Percentiles rank a stretch among this genome's conserved stretches.
phyloP scores from a whole-genome alignment of 129 eudicot genomes.

The Heracleum sosnowskyi region DNA sequence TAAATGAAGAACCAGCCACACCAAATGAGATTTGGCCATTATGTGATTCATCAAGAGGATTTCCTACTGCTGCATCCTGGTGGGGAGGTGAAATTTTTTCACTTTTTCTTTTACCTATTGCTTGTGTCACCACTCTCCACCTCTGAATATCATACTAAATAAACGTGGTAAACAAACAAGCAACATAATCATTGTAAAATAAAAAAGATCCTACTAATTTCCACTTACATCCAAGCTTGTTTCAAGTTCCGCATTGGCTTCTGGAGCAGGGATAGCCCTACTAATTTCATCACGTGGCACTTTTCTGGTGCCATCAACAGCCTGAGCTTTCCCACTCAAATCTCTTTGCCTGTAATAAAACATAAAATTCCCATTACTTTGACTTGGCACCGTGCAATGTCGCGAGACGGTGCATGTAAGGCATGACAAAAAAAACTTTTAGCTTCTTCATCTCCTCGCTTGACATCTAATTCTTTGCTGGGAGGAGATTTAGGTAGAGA shows the following conservation, averaged over 20 bases:
- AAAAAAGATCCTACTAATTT: background rate
- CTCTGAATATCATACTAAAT: constrained; percentile 38
- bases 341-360: constrained; percentile 57
- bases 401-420: constrained; percentile 12
- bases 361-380: constrained; percentile 12
- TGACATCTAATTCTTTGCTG: constrained; percentile 82
- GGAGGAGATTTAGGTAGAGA: constrained; percentile 92
- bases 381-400: background rate
- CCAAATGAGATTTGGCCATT: constrained; percentile 50
- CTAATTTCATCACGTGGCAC: constrained; percentile 59
- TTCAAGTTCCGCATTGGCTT: constrained; percentile 89
- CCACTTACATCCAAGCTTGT: constrained; percentile 70
- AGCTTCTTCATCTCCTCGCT: constrained; percentile 83
- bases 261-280: constrained; percentile 83
- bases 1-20: constrained; percentile 42
- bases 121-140: constrained; percentile 53
- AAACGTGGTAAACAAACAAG: constrained; percentile 6
- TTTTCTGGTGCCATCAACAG: constrained; percentile 51
- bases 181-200: background rate
- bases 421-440: constrained; percentile 48
- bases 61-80: constrained; percentile 74
- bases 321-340: constrained; percentile 50
- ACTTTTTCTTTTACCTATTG: constrained; percentile 71
- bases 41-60: constrained; percentile 39
- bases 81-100: constrained; percentile 97